A percentile compares a stretch with the other conserved stretches of the same genome.
These are phyloP conservation scores for Asterochloris sp. DNA, from an alignment of 139 green algal genomes.

Conservation along the genomic window DNA sequence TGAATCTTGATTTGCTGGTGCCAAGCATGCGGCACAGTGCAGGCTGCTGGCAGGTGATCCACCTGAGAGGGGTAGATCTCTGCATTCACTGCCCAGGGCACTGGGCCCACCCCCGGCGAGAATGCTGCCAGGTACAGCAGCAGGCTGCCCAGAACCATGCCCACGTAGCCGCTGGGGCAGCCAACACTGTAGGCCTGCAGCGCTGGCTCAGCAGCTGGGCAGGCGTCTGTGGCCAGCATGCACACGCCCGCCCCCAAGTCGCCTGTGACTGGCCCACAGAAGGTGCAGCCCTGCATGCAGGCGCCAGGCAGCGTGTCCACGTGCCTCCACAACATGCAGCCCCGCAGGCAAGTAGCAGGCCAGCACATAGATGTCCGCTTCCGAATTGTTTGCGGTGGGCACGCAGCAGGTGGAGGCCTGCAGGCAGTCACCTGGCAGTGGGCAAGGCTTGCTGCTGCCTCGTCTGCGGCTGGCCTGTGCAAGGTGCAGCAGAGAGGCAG, in stretches of 20 bases:
- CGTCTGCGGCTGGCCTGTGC: too few relatives aligned
- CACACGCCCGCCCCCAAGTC: constrained; percentile 30
- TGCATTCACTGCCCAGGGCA: constrained; percentile 73
- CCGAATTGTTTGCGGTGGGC: not conserved
- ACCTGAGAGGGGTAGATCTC: constrained; percentile 68
- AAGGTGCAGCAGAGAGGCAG: too few relatives aligned
- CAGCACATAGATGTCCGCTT: not conserved
- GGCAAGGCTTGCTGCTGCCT: too few relatives aligned
- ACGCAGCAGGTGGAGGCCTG: not conserved
- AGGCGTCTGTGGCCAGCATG: constrained; percentile 15
- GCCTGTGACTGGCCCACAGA: constrained; percentile 24
- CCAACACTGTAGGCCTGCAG: constrained; percentile 33
- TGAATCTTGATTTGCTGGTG: not conserved
- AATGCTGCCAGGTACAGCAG: constrained; percentile 66
- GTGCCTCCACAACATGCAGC: not conserved
- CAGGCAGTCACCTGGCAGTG: not conserved
- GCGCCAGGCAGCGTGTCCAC: not conserved
- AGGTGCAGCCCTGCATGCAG: constrained; percentile 34
- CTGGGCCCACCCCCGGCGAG: constrained; percentile 62
- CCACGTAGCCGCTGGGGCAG: constrained; percentile 50
- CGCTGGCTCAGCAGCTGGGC: not conserved
- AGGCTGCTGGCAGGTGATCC: not conserved
- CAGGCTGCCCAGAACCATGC: constrained; percentile 39
- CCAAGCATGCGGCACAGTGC: not conserved
- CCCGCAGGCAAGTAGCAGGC: not conserved